Conservation (phyloP, 495 filamentous ascomycete genomes). For the Aspergillus cristatus region DNA sequence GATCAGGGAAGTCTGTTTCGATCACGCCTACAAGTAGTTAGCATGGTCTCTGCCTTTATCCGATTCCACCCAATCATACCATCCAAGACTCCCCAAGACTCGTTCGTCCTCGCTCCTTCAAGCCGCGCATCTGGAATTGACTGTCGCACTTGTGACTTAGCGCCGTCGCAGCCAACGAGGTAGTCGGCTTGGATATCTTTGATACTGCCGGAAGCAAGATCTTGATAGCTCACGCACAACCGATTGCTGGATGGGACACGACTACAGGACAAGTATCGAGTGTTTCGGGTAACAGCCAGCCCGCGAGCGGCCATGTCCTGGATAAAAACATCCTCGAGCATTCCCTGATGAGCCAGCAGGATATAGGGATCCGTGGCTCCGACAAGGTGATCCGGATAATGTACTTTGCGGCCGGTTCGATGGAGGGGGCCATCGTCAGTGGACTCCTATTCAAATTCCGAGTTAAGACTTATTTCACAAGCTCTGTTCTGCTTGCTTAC, state of each 20-base stretch:
- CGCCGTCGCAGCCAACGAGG: slow-evolving; percentile 27
- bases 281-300: slow-evolving; percentile 46
- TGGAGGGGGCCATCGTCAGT: slow-evolving; percentile 40
- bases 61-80: slow-evolving; percentile 24
- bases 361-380: slow-evolving; percentile 65
- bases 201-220: slow-evolving; percentile 7
- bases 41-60: too few species aligned
- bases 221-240: slow-evolving; percentile 18
- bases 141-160: slow-evolving; percentile 18
- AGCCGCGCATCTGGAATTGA: slow-evolving; percentile 48
- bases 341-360: slow-evolving; percentile 64
- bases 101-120: slow-evolving; percentile 50
- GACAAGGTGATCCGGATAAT: slow-evolving; percentile 60
- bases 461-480: background rate
- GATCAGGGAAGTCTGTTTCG: slow-evolving; percentile 67
- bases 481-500: slow-evolving; percentile 12
- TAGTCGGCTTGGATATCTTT: slow-evolving; percentile 15
- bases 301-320: slow-evolving; percentile 52
- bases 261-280: slow-evolving; percentile 46
- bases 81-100: slow-evolving; percentile 72
- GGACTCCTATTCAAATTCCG: slow-evolving; percentile 38
- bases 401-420: slow-evolving; percentile 59
- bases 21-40: slow-evolving; percentile 40
- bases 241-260: slow-evolving; percentile 12
- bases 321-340: slow-evolving; percentile 59